phyloP scores from a whole-genome alignment of 2,329 filamentous ascomycete genomes.

The Ambrosiella cleistominuta region DNA sequence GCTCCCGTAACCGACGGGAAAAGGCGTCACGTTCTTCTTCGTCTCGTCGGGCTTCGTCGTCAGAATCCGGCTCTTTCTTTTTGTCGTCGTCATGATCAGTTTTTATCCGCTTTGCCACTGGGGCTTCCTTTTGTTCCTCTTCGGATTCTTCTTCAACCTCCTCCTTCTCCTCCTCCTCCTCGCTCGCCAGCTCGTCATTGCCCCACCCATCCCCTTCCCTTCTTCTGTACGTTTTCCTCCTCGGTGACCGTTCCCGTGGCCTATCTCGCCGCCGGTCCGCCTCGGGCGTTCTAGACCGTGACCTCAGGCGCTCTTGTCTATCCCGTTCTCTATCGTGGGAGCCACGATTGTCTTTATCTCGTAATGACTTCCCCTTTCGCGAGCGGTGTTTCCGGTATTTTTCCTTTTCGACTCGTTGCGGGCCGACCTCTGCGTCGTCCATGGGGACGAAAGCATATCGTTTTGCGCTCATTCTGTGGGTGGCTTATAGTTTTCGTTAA shows the following conservation, averaged over 20 bases:
- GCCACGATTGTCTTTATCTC: too few species aligned
- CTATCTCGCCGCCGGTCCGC: too few species aligned
- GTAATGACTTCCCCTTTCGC: too few species aligned
- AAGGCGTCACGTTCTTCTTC: constrained; percentile 64
- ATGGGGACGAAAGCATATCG: constrained; percentile 51
- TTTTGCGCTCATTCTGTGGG: constrained; percentile 33
- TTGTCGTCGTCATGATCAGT: constrained; percentile 33
- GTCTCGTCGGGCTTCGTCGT: constrained; percentile 34
- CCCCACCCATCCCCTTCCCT: constrained; percentile 55
- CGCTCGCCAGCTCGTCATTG: constrained; percentile 46
- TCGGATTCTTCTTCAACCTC: constrained; percentile 36
- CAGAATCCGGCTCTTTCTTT: neutral
- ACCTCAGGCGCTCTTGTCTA: too few species aligned
- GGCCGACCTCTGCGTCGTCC: constrained; percentile 43
- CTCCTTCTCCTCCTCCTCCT: constrained; percentile 17
- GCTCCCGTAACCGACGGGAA: constrained; percentile 54
- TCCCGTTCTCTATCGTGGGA: too few species aligned
- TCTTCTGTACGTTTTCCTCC: too few species aligned
- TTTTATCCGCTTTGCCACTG: constrained; percentile 53
- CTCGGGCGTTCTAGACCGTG: too few species aligned
- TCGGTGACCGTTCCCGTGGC: too few species aligned
- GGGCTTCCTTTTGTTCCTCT: constrained; percentile 44
- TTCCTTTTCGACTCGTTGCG: constrained; percentile 8
- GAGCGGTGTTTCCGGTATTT: neutral
- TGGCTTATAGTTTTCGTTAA: neutral